Evolutionary conservation across 768 basidiomycete species (phyloP), one percentile per base, ranked within the genome.

Genomic region (Antrodiella citrinella): DNA sequence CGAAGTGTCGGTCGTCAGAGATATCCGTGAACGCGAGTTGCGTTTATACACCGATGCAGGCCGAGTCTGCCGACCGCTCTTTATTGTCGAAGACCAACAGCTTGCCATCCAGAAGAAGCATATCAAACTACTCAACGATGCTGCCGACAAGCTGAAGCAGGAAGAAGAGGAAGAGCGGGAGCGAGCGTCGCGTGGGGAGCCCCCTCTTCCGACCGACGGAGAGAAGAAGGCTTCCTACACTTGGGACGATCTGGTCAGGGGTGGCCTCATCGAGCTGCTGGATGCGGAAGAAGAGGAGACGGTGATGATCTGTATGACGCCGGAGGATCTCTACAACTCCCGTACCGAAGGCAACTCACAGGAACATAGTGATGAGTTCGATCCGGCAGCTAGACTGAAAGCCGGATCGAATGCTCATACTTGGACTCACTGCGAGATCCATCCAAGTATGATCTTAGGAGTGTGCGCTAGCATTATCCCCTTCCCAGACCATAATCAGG

Each of bases 261-360:
- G 80, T 15, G 96, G 96, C 51, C 80, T 96, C 40, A 80, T 99
- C 53, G 96, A 99, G 69, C 72, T 96, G 44, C 70, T 99, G 63
- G 96, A 99, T 67, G 95, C 96, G 0, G 96, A 98, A 64, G 96
- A 99, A 67, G 96, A 99, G 70, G 96, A 99, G 66, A 97, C 95
- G 0, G 93, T 97, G 49, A 95, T 99, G 90, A 99, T 99, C 54
- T 92, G 91, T 48, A 99, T 99, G 96, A 92, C 91, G 2, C 87
- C 91, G 2, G 92, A 97, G 60, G 96, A 98, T 65, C 67, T 99
- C 48, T 91, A 96, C 66, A 84, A 81, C 55, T 90, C 90, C 11
- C 73, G 91, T 48, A 60, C 84, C 51, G 77, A 81, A 61, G 75
- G 80, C 55, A 73, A 71, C 41, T 80, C 83, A 26, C 62, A 78